Percentiles rank a stretch among this genome's conserved stretches.
Evolutionary conservation across 805 yeast species (phyloP).

Genomic region (Candida suzukii): DNA sequence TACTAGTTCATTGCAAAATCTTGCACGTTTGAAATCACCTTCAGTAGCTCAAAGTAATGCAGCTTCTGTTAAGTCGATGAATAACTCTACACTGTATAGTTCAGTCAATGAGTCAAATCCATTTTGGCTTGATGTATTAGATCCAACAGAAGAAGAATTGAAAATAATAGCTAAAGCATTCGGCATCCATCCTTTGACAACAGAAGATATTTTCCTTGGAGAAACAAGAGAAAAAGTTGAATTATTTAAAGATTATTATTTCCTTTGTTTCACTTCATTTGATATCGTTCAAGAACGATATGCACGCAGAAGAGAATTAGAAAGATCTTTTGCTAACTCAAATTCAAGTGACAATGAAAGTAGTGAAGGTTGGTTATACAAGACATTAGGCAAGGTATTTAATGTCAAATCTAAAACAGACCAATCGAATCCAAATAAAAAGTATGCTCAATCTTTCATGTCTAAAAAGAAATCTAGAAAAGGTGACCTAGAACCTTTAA

Average conservation of each 20-base stretch:
- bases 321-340: constrained; percentile 10
- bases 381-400: constrained; percentile 3
- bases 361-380: constrained; percentile 9
- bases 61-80: constrained; percentile 19
- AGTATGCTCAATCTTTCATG: constrained; percentile 9
- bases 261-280: constrained; percentile 82
- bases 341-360: constrained; percentile 11
- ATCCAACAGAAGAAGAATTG: constrained; percentile 97
- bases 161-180: constrained; percentile 83
- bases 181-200: constrained; percentile 92
- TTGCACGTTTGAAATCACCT: constrained; percentile 1
- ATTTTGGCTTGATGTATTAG: constrained; percentile 89
- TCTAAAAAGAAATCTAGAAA: constrained; percentile 18
- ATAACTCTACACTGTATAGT: constrained; percentile 7
- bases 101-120: constrained; percentile 35
- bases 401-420: neutral
- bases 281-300: constrained; percentile 73
- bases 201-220: constrained; percentile 89
- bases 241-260: constrained; percentile 81
- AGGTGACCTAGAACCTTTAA: constrained; percentile 77
- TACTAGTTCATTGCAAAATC: neutral
- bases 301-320: constrained; percentile 22
- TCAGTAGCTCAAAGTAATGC: constrained; percentile 8
- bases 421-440: constrained; percentile 1
- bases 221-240: constrained; percentile 96